Base-by-base conservation (phyloP, 2,329 filamentous ascomycete species). In the Fusarium verticillioides region DNA sequence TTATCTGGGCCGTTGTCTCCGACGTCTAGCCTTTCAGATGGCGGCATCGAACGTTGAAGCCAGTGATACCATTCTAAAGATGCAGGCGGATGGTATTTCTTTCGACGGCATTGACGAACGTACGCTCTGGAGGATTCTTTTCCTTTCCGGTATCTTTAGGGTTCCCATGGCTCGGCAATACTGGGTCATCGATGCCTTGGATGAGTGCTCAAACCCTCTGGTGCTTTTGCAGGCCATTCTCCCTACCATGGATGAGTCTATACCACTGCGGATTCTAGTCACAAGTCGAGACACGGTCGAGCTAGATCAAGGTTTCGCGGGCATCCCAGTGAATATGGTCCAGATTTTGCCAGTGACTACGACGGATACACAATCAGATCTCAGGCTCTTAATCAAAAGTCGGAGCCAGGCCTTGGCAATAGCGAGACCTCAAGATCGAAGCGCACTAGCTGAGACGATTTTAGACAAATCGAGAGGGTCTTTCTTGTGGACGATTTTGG, bases 401-500 rank as follows among this genome's bases (percentile, higher is more conserved):
- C 66, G 43, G 46, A 60, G 54, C 18, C 59, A 57, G 4, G 59
- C 43, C 34, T 44, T 58, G 6, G 42, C 36, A 26, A 42, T 66
- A 23, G 54, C 65, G 40, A 54, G 57, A 50, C 60, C 64, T 23
- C 66, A 80, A 5, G 60, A 77, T 43, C 75, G 76, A n/a, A 37
- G 23, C 36, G 26, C 42, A 26, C 50, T 83, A 11, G 73, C 74
- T 10, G 62, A 66, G 36, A 78, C 71, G 54, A 81, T 84, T 18
- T 56, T 84, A 26, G 63, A 76, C 21, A 83, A 82, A 56, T 81
- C 82, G 11, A 75, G 75, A 36, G 81, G 80, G 5, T 82, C 76
- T 23, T 83, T 84, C 63, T 67, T 83, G 32, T 84, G 81, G 82
- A 80, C 78, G 16, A 72, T 67, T 18, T 59, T 83, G 40, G 79